These are phyloP conservation scores for Neospora caninum DNA, from an alignment of 169 alveolate genomes.

Conservation along the genomic window DNA sequence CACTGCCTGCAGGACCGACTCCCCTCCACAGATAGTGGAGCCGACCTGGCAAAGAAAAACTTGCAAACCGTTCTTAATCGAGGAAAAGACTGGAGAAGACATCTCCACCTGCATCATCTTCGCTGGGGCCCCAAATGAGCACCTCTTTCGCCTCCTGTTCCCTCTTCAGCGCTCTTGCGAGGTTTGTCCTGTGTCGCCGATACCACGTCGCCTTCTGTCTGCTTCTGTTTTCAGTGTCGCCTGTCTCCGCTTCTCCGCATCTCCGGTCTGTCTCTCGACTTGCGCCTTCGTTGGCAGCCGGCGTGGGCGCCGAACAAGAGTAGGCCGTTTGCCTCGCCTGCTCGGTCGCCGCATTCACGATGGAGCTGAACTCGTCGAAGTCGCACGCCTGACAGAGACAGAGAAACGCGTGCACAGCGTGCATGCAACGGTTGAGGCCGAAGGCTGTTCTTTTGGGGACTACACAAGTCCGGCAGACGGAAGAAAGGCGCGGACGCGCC, in stretches of 20 bases:
- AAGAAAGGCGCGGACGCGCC: too few relatives aligned
- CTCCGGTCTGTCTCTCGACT: neutral
- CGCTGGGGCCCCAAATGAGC: neutral
- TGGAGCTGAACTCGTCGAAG: neutral
- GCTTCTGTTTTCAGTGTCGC: neutral
- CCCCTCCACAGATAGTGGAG: too few relatives aligned
- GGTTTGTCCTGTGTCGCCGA: neutral
- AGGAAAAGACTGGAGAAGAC: neutral
- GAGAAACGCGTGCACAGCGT: neutral
- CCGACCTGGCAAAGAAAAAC: too few relatives aligned
- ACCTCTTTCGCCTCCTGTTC: neutral
- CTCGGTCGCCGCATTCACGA: neutral
- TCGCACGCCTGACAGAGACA: neutral
- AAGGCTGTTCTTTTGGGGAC: too few relatives aligned
- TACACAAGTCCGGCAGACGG: too few relatives aligned
- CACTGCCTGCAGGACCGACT: too few relatives aligned
- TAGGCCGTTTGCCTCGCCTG: neutral
- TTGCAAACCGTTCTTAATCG: neutral
- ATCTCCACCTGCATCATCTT: neutral
- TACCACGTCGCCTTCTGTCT: neutral
- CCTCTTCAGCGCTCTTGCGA: neutral
- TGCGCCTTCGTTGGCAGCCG: neutral
- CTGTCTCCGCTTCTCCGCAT: neutral
- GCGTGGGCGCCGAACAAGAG: neutral
- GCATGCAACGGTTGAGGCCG: too few relatives aligned